phyloP scores from a whole-genome alignment of 2,329 filamentous ascomycete species.

The Cladophialophora exuberans region DNA sequence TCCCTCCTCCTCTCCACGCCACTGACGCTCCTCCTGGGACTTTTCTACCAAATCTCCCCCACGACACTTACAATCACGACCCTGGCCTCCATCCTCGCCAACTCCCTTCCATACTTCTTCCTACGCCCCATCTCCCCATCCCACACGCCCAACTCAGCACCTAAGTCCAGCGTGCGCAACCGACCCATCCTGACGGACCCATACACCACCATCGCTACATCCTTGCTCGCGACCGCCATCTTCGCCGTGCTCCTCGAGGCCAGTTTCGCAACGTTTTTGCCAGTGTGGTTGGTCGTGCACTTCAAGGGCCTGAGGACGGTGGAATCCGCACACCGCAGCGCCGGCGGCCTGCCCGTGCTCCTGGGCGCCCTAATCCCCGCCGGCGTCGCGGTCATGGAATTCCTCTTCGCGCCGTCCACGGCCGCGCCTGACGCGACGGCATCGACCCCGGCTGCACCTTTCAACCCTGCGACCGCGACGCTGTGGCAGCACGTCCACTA shows the following conservation, averaged over 20 bases:
- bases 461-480: slow-evolving; percentile 67
- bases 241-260: slow-evolving; percentile 74
- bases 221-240: slow-evolving; percentile 69
- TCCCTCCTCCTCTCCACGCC: slow-evolving; percentile 75
- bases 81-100: slow-evolving; percentile 68
- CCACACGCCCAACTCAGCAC: slow-evolving; percentile 59
- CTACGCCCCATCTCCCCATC: slow-evolving; percentile 69
- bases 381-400: slow-evolving; percentile 72
- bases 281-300: slow-evolving; percentile 71
- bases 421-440: slow-evolving; percentile 44
- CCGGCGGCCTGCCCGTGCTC: slow-evolving; percentile 51
- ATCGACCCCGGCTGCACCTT: slow-evolving; percentile 42
- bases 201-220: slow-evolving; percentile 65
- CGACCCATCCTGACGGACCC: slow-evolving; percentile 67
- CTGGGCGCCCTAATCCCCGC: slow-evolving; percentile 64
- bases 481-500: slow-evolving; percentile 68
- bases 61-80: slow-evolving; percentile 65
- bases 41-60: slow-evolving; percentile 74
- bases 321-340: slow-evolving; percentile 66
- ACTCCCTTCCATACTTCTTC: slow-evolving; percentile 73
- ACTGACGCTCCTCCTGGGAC: slow-evolving; percentile 71
- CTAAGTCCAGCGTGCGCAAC: slow-evolving; percentile 54
- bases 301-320: slow-evolving; percentile 75
- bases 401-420: slow-evolving; percentile 69
- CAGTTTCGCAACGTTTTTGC: slow-evolving; percentile 71